Evolutionary conservation across 495 filamentous ascomycete genomes (phyloP), one percentile per base, ranked within the genome.

Genomic region (Lophiostoma macrostomum): DNA sequence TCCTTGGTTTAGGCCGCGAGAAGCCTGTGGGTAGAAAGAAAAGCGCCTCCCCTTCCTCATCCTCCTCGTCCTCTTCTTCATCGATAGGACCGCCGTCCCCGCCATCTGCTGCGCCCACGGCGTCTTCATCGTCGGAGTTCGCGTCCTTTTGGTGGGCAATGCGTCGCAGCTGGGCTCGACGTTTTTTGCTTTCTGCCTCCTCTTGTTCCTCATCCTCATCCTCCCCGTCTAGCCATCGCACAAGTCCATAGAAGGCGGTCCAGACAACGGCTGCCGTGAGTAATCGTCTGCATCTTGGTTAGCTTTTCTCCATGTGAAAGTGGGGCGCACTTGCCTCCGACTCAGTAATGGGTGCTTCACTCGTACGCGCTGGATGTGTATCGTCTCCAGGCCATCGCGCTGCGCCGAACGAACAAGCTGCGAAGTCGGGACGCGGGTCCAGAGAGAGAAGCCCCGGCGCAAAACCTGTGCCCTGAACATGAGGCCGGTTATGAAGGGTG

Each of bases 1-100:
- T 69, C 24, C 66, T 69, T 64, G 70, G 73, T 64, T 57, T 73
- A 71, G 70, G 71, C 41, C 58, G 80, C 63, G 71, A 67, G 64
- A 73, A 76, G n/a, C 74, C 71, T 23, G 90, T 66, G 1, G 86
- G 84, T 34, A 91, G 78, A 59, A 91, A 90, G 1, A 82, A 51
- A 11, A 61, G 56, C 29, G 69, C 66, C 36, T 75, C 57, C 40
- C 14, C 64, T 11, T 66, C 63, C 8, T 66, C 60, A 5, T 55
- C 58, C 6, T 57, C 56, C 29, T 66, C 64, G 5, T 63, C 37
- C 1, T 64, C 56, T 1, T 60, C 58, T 13, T 58, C 67, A 20
- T 60, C 60, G 6, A 19, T 40, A 37, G 19, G 40, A 22, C 19
- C 62, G 11, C 61, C 59, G 5, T 62, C 56, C 12, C 47, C 47